Percentiles rank a stretch among this genome's conserved stretches.
These are phyloP conservation scores for Leccinum disarticulatum DNA, from an alignment of 768 basidiomycete species.

Conservation along the genomic window DNA sequence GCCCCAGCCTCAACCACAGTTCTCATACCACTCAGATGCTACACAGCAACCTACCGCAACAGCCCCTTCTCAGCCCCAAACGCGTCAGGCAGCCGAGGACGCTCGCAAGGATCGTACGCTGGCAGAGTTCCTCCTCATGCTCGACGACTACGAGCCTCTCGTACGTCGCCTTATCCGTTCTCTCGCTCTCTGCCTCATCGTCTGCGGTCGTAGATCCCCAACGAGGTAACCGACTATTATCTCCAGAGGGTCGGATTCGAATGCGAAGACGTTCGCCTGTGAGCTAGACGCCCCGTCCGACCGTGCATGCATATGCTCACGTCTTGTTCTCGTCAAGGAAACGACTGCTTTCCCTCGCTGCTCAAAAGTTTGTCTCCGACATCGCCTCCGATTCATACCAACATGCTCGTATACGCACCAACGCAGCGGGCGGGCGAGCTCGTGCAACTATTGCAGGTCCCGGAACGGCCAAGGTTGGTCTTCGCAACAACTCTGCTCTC, in stretches of 20 bases:
- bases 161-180: slow-evolving; percentile 44
- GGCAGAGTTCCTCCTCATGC: slow-evolving; percentile 92
- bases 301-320: neutral
- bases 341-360: slow-evolving; percentile 90
- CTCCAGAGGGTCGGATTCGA: slow-evolving; percentile 95
- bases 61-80: slow-evolving; percentile 38
- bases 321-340: slow-evolving; percentile 53
- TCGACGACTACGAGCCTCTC: slow-evolving; percentile 95
- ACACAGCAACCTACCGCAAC: slow-evolving; percentile 21
- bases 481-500: neutral
- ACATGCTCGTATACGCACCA: slow-evolving; percentile 93
- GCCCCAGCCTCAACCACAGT: slow-evolving; percentile 30
- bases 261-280: slow-evolving; percentile 92
- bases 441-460: slow-evolving; percentile 56
- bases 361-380: slow-evolving; percentile 97
- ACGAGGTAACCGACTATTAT: slow-evolving; percentile 97
- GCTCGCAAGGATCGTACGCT: slow-evolving; percentile 87
- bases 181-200: neutral
- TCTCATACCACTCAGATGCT: slow-evolving; percentile 22
- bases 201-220: slow-evolving; percentile 69
- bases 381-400: slow-evolving; percentile 97
- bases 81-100: slow-evolving; percentile 74
- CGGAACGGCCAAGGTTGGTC: slow-evolving; percentile 61
- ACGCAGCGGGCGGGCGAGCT: slow-evolving; percentile 72
- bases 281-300: slow-evolving; percentile 29